Evolutionary conservation across 441 rosid genomes (phyloP).

Genomic region (Biscutella laevigata): DNA sequence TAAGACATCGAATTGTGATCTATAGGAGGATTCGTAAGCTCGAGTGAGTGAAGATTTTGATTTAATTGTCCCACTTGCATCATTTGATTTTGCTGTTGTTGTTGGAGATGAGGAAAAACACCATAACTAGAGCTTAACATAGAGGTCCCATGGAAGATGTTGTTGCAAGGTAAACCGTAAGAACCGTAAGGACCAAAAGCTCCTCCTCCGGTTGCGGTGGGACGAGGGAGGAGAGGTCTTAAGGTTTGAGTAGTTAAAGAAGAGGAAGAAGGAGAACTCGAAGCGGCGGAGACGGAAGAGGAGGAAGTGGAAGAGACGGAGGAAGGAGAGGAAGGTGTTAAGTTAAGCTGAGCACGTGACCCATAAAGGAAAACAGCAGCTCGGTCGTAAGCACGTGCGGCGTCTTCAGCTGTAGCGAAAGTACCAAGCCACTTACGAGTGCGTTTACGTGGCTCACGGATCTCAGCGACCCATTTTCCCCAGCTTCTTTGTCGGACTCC

Average conservation of each 20-base stretch:
- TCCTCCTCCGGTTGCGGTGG: constrained; percentile 29
- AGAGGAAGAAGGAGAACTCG: constrained; percentile 25
- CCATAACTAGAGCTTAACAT: constrained; percentile 25
- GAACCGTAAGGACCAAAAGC: constrained; percentile 27
- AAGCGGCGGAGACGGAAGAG: constrained; percentile 27
- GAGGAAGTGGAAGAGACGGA: constrained; percentile 35
- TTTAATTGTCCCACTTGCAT: constrained; percentile 18
- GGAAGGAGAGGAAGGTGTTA: constrained; percentile 47
- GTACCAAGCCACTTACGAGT: constrained; percentile 93
- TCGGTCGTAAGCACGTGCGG: constrained; percentile 91
- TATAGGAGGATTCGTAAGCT: constrained; percentile 9
- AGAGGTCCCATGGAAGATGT: constrained; percentile 21
- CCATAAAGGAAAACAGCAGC: constrained; percentile 84
- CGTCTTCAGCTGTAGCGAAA: constrained; percentile 85
- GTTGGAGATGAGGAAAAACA: constrained; percentile 8
- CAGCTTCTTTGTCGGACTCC: constrained; percentile 93
- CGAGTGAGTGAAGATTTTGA: constrained; percentile 22
- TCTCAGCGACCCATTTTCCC: constrained; percentile 99
- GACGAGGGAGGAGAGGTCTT: constrained; percentile 86
- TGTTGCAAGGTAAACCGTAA: constrained; percentile 19
- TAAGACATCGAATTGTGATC: constrained; percentile 1
- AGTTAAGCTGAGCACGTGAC: constrained; percentile 75
- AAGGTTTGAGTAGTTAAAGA: constrained; percentile 46
- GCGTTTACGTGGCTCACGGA: constrained; percentile 84
- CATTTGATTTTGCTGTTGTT: constrained; percentile 17